Conservation (phyloP, 2,329 filamentous ascomycete genomes). For the Aureobasidium lini region DNA sequence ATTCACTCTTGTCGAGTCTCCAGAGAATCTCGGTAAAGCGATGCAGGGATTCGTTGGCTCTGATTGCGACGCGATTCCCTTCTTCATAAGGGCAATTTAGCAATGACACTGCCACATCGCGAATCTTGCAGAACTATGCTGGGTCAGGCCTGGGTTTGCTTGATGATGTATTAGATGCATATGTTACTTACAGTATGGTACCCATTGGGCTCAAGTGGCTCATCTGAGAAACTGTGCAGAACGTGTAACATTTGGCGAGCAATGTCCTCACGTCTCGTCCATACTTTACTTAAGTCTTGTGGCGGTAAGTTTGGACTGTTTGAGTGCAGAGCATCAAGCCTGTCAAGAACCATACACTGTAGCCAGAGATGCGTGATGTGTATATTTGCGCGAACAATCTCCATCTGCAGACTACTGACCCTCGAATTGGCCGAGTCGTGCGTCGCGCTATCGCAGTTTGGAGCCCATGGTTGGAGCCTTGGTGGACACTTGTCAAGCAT, state of each 20-base stretch:
- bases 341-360: background rate
- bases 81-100: background rate
- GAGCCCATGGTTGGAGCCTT: background rate
- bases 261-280: background rate
- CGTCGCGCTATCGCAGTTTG: background rate
- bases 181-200: background rate
- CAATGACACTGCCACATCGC: background rate
- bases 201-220: background rate
- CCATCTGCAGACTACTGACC: background rate
- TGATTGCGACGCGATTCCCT: background rate
- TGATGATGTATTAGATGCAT: background rate
- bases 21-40: background rate
- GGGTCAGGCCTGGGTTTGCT: background rate
- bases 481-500: background rate
- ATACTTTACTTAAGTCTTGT: background rate
- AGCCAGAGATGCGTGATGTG: constrained; percentile 1
- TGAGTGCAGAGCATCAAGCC: background rate
- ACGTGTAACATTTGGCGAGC: background rate
- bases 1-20: background rate
- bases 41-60: background rate
- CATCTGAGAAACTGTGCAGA: background rate
- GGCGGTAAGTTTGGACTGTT: background rate
- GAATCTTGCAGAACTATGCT: background rate
- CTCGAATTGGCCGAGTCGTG: background rate
- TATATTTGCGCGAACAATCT: background rate